Evolutionary conservation across 768 basidiomycete species (phyloP).

Genomic region (Neoboletus magnificus): DNA sequence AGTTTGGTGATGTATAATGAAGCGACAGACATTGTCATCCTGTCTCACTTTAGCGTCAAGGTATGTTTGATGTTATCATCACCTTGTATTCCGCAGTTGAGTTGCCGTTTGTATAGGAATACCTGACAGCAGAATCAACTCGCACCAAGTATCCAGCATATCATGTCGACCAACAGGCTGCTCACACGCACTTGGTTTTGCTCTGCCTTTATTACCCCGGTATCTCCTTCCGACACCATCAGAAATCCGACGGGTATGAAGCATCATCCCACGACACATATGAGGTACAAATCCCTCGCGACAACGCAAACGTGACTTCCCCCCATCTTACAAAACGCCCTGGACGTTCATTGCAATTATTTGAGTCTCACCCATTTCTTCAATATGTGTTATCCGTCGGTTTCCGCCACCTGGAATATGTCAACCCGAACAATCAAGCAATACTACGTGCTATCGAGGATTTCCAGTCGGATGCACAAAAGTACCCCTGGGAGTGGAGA

Average conservation of each 20-base stretch:
- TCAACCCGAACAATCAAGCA: not conserved
- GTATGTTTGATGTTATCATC: not conserved
- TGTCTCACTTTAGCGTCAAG: slow-evolving; percentile 10
- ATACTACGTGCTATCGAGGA: not conserved
- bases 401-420: not conserved
- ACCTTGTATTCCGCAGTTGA: not conserved
- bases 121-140: not conserved
- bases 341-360: not conserved
- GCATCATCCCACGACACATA: not conserved
- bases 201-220: not conserved
- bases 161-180: not conserved
- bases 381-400: not conserved
- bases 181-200: not conserved
- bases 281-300: not conserved
- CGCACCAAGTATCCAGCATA: not conserved
- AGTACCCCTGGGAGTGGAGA: not conserved
- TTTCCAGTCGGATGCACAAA: not conserved
- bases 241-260: not conserved
- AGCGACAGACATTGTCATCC: not conserved
- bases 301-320: no score
- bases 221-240: not conserved
- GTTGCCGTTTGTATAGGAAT: slow-evolving; percentile 1
- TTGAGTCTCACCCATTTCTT: not conserved
- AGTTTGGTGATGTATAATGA: slow-evolving; percentile 5
- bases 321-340: no score